Evolutionary conservation across 805 yeast genomes (phyloP).

Genomic region (Lachancea fermentati): DNA sequence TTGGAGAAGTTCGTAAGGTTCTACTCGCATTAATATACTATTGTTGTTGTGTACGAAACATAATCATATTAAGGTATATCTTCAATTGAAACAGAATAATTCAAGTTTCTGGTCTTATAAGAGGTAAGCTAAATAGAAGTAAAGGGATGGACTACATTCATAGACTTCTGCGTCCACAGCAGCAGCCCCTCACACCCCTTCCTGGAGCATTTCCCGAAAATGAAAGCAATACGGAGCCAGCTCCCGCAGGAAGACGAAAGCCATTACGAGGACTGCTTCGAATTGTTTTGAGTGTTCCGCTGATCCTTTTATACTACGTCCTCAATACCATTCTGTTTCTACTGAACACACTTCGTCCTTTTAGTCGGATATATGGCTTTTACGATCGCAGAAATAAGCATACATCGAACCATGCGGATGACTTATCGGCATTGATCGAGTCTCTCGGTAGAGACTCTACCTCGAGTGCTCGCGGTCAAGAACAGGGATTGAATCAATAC

Average conservation of each 20-base stretch:
- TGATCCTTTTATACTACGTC: constrained; percentile 16
- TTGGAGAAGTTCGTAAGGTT: constrained; percentile 32
- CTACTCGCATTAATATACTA: background rate
- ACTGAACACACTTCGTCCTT: constrained; percentile 17
- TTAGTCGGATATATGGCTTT: constrained; percentile 18
- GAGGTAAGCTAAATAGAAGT: background rate
- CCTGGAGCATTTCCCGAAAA: constrained; percentile 11
- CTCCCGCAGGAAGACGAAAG: constrained; percentile 1
- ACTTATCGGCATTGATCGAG: constrained; percentile 6
- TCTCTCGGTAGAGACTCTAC: constrained; percentile 3
- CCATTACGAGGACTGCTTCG: constrained; percentile 8
- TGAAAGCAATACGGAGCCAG: background rate
- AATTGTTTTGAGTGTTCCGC: constrained; percentile 13
- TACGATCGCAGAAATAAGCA: constrained; percentile 18
- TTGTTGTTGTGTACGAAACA: background rate
- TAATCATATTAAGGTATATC: background rate
- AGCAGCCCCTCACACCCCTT: constrained; percentile 15
- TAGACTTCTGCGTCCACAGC: constrained; percentile 13
- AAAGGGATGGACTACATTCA: constrained; percentile 16
- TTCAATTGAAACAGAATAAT: too few species aligned
- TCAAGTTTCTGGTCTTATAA: too few species aligned
- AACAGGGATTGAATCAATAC: background rate
- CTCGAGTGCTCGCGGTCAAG: constrained; percentile 1
- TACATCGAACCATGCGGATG: constrained; percentile 5
- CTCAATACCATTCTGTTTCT: constrained; percentile 10